phyloP scores from a whole-genome alignment of 2,329 filamentous ascomycete species.

The Phymatotrichopsis omnivora region DNA sequence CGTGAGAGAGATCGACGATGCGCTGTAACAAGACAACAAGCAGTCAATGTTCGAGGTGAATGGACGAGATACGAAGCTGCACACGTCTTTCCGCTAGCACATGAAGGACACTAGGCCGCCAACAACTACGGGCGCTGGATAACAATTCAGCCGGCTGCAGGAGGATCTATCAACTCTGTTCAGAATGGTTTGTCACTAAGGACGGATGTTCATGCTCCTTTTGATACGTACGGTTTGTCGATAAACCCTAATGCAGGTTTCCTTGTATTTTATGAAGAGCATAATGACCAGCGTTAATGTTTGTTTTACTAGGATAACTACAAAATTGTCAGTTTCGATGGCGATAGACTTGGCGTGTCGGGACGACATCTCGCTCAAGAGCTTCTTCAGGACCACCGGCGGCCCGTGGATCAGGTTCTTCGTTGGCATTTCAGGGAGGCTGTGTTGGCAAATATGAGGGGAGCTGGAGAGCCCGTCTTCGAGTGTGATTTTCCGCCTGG shows the following conservation, averaged over 20 bases:
- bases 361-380: slow-evolving; percentile 24
- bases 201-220: slow-evolving; percentile 25
- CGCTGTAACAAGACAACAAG: slow-evolving; percentile 18
- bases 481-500: slow-evolving; percentile 32
- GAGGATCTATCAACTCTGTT: slow-evolving; percentile 28
- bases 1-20: slow-evolving; percentile 27
- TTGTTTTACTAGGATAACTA: slow-evolving; percentile 27
- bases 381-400: slow-evolving; percentile 21
- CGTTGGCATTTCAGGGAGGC: slow-evolving; percentile 31
- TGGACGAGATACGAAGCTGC: slow-evolving; percentile 31
- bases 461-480: slow-evolving; percentile 29
- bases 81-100: slow-evolving; percentile 31
- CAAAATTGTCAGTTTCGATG: slow-evolving; percentile 30
- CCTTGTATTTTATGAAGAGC: background rate
- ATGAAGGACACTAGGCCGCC: slow-evolving; percentile 27
- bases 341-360: slow-evolving; percentile 23
- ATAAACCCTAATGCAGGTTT: slow-evolving; percentile 32
- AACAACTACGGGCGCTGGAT: slow-evolving; percentile 27
- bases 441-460: slow-evolving; percentile 30
- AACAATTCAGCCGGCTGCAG: slow-evolving; percentile 7
- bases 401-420: slow-evolving; percentile 22
- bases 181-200: slow-evolving; percentile 32
- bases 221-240: slow-evolving; percentile 28
- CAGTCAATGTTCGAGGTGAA: slow-evolving; percentile 15
- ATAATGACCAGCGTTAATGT: background rate